phyloP scores from a whole-genome alignment of 2,329 filamentous ascomycete genomes.

The Cadophora sp. region DNA sequence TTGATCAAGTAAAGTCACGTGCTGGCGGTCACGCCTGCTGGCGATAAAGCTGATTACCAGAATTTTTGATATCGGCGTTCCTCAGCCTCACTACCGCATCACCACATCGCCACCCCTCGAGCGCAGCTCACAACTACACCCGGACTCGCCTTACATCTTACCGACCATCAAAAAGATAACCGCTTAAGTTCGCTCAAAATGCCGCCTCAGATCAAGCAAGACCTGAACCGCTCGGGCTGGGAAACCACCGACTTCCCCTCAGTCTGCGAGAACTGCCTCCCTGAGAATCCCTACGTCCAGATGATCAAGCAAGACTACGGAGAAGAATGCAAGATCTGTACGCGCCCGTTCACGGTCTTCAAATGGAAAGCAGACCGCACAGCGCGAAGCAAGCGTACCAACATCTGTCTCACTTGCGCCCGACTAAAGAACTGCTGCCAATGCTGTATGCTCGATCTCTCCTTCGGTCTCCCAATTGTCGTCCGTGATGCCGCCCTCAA shows the following conservation, averaged over 20 bases:
- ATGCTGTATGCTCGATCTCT: constrained; percentile 97
- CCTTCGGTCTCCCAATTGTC: constrained; percentile 92
- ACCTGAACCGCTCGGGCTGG: constrained; percentile 94
- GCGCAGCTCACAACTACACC: not conserved
- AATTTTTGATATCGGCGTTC: constrained; percentile 8
- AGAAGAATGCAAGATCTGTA: constrained; percentile 76
- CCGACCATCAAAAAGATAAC: not conserved
- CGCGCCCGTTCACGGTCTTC: constrained; percentile 94
- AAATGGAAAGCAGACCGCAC: constrained; percentile 93
- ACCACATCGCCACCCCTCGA: constrained; percentile 15
- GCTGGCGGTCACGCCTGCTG: not conserved
- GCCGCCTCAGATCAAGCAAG: constrained; percentile 94
- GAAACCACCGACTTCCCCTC: constrained; percentile 91
- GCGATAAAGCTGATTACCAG: constrained; percentile 5
- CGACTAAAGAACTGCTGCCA: constrained; percentile 99
- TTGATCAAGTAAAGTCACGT: not conserved
- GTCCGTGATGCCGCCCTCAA: constrained; percentile 96
- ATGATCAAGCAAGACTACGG: constrained; percentile 99
- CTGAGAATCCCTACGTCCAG: constrained; percentile 96
- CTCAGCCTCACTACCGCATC: constrained; percentile 25
- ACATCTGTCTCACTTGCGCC: constrained; percentile 95
- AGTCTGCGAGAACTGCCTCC: constrained; percentile 89
- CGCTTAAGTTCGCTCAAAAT: constrained; percentile 52
- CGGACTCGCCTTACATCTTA: not conserved
- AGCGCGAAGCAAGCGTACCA: constrained; percentile 89